Conservation (phyloP, 352 stramenopile species). For the Phytopythium vexans region DNA sequence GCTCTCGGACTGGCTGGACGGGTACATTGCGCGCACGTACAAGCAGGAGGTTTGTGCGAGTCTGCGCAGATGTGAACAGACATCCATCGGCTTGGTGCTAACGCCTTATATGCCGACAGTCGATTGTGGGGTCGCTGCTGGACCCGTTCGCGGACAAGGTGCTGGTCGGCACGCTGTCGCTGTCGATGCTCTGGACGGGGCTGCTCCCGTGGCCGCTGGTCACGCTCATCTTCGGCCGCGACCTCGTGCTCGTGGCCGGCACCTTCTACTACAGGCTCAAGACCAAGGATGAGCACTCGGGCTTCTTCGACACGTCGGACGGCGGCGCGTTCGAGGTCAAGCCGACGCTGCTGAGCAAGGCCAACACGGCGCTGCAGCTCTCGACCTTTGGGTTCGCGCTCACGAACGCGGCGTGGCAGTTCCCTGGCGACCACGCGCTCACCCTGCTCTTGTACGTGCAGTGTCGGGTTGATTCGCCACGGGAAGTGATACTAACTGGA, state of each 20-base stretch:
- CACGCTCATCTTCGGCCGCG: constrained; percentile 67
- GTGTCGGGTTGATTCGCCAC: not conserved
- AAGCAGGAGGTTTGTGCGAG: constrained; percentile 50
- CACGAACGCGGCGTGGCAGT: constrained; percentile 70
- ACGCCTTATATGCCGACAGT: constrained; percentile 16
- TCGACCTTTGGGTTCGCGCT: constrained; percentile 68
- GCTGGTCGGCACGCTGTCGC: constrained; percentile 67
- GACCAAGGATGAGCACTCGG: constrained; percentile 62
- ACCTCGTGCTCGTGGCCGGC: constrained; percentile 67
- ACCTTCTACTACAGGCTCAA: constrained; percentile 76
- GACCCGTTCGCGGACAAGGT: constrained; percentile 84
- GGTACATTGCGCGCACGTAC: constrained; percentile 71
- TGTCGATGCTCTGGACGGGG: constrained; percentile 70
- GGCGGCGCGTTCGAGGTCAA: constrained; percentile 68
- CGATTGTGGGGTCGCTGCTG: constrained; percentile 78
- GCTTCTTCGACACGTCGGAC: constrained; percentile 80
- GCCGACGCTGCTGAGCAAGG: constrained; percentile 68
- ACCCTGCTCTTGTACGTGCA: constrained; percentile 64
- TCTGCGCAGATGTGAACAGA: not conserved
- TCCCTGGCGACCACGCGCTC: constrained; percentile 54
- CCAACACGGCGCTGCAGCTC: constrained; percentile 81
- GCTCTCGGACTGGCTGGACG: constrained; percentile 79
- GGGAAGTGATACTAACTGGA: constrained; percentile 3
- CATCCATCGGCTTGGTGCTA: not conserved
- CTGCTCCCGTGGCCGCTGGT: constrained; percentile 63